Evolutionary conservation across 1,139 yeast species (phyloP), one percentile per base, ranked within the genome.

Genomic region (Pichia inconspicua): DNA sequence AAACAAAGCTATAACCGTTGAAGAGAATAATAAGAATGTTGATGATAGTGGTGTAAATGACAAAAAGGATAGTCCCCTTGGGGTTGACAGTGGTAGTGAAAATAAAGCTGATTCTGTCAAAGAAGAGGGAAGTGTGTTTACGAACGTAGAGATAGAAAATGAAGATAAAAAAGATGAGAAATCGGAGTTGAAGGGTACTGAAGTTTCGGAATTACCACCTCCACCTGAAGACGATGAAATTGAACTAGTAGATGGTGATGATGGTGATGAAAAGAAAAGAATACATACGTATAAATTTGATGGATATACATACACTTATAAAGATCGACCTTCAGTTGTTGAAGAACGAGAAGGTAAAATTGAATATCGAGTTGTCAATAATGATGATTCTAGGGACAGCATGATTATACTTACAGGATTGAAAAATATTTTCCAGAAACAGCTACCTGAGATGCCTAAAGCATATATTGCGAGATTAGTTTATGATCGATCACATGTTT

Each of bases 371-470:
- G 98, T 92, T 44, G 99, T 92, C 35, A 92, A 92, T 65, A 92
- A 92, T 66, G 98, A 92, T 64, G 87, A 90, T 61, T 75, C 90
- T 4, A 75, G 77, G 56, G 98, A 94, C 59, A 87, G 80, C 65
- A 71, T 92, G 72, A 88, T 94, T 73, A 92, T 94, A 42, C 71
- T 92, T 56, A 92, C 97, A 0, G 99, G 99, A 1, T 69, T 92
- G 52, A 92, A 94, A 67, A 92, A 92, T 66, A 92, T 92, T 59
- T 92, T 94, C 66, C 98, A 92, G 66, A 90, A 90, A 61, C 99
- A 92, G 66, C 74, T 92, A 56, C 99, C 99, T 4, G 92, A 92
- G 66, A 92, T 92, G 99, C 99, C 99, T 34, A 78, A 94, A 53
- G 97, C 94, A 63, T 92, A 94, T 67, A 92, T 92, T 62, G 89